Evolutionary conservation across 2,329 filamentous ascomycete genomes (phyloP).

Genomic region (Chaetomiaceae sp.): DNA sequence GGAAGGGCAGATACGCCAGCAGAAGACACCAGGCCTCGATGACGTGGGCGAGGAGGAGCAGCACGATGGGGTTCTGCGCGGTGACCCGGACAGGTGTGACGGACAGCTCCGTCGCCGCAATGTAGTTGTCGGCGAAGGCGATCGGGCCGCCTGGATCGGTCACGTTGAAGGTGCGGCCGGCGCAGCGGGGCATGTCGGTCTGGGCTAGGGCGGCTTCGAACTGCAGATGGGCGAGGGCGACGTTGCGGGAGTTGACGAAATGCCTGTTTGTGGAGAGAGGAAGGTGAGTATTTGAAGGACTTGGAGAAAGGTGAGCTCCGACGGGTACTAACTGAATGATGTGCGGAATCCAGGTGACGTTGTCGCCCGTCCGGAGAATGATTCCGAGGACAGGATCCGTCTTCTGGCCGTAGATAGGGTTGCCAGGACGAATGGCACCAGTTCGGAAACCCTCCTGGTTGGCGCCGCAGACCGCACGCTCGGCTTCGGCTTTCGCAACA

Average conservation of each 20-base stretch:
- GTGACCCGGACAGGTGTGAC: constrained; percentile 29
- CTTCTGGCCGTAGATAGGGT: constrained; percentile 46
- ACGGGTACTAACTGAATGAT: constrained; percentile 38
- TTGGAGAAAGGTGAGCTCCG: too few relatives aligned
- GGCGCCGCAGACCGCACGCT: constrained; percentile 42
- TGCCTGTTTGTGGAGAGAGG: constrained; percentile 21
- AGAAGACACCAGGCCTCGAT: constrained; percentile 33
- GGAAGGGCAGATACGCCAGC: constrained; percentile 19
- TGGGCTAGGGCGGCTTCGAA: constrained; percentile 45
- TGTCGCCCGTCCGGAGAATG: constrained; percentile 33
- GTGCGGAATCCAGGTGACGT: constrained; percentile 39
- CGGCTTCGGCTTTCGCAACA: constrained; percentile 45
- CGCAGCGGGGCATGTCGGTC: constrained; percentile 30
- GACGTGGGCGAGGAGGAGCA: constrained; percentile 34
- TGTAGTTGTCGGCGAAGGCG: constrained; percentile 36
- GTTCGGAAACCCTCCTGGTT: constrained; percentile 42
- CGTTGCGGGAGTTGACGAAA: constrained; percentile 46
- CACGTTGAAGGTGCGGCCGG: constrained; percentile 44
- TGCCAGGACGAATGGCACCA: constrained; percentile 47
- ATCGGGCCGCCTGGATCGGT: constrained; percentile 44
- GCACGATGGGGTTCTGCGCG: constrained; percentile 30
- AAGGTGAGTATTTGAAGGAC: neutral
- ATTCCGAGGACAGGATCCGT: constrained; percentile 37
- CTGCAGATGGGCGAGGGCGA: constrained; percentile 47
- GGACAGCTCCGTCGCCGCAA: constrained; percentile 27